These are phyloP conservation scores for Exophiala bonariae DNA, from an alignment of 2,329 filamentous ascomycete genomes.

Conservation along the genomic window DNA sequence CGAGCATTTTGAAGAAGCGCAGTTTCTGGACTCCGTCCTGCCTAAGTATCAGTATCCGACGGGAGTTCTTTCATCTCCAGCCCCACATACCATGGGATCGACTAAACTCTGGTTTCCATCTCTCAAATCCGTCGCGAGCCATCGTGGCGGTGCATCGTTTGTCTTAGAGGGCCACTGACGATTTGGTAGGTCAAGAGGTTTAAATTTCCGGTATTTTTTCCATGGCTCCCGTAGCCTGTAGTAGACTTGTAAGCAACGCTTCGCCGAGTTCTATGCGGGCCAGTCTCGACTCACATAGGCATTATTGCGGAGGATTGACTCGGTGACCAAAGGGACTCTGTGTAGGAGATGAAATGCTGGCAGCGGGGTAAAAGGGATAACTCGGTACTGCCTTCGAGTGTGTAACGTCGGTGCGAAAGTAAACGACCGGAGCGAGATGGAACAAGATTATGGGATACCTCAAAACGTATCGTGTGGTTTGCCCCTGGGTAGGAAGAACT, in stretches of 20 bases:
- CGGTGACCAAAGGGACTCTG: too few relatives aligned
- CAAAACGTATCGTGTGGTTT: too few relatives aligned
- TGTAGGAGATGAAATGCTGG: too few relatives aligned
- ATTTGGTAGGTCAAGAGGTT: constrained; percentile 50
- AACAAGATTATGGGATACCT: too few relatives aligned
- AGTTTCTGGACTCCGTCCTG: constrained; percentile 94
- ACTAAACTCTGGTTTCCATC: constrained; percentile 94
- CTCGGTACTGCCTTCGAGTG: too few relatives aligned
- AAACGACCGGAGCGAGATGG: too few relatives aligned
- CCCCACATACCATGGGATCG: constrained; percentile 76
- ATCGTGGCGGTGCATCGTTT: constrained; percentile 81
- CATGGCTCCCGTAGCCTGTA: constrained; percentile 50
- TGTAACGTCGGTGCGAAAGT: too few relatives aligned
- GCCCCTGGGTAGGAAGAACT: too few relatives aligned
- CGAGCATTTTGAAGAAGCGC: constrained; percentile 91
- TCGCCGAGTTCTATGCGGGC: not conserved
- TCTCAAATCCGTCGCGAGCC: constrained; percentile 84
- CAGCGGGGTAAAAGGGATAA: too few relatives aligned
- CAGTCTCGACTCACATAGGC: constrained; percentile 13
- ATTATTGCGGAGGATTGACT: constrained; percentile 4
- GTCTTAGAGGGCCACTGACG: constrained; percentile 77
- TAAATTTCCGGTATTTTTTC: constrained; percentile 48
- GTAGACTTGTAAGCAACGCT: not conserved
- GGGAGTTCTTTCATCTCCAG: too few relatives aligned
- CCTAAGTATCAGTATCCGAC: constrained; percentile 10